Evolutionary conservation across 163 green algal species (phyloP).

Genomic region (Coccomyxa subellipsoidea): DNA sequence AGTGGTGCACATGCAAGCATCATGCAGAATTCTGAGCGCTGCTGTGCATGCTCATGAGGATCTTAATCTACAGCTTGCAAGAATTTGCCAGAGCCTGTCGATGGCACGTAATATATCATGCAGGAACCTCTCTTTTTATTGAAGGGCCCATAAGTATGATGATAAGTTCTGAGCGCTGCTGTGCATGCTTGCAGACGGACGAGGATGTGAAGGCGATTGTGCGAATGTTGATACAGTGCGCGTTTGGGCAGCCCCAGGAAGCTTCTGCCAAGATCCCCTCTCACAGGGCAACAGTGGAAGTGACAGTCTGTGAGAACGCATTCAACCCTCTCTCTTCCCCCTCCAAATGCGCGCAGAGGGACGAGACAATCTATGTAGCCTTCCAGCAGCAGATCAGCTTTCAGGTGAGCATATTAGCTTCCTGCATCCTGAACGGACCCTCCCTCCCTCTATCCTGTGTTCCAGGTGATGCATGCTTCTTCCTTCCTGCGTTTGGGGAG

Average conservation of each 20-base stretch:
- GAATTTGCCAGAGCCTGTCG: not conserved
- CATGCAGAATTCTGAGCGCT: no score
- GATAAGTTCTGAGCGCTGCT: not conserved
- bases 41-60: no score
- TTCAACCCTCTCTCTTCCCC: slow-evolving; percentile 27
- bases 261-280: slow-evolving; percentile 10
- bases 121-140: not conserved
- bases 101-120: not conserved
- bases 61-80: no score
- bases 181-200: slow-evolving; percentile 15
- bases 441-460: no score
- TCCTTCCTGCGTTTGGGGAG: no score
- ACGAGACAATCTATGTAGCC: slow-evolving; percentile 32
- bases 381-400: slow-evolving; percentile 32
- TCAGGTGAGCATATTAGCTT: slow-evolving; percentile 18
- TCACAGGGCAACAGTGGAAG: slow-evolving; percentile 12
- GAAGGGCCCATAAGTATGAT: not conserved
- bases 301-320: slow-evolving; percentile 22
- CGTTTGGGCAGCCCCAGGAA: slow-evolving; percentile 18
- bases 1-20: no score
- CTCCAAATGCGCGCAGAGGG: slow-evolving; percentile 7
- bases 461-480: no score
- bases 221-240: slow-evolving; percentile 21
- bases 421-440: not conserved
- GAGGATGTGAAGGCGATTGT: slow-evolving; percentile 16